These are phyloP conservation scores for Chaetoceros muelleri DNA, from an alignment of 108 stramenopile species.

Conservation along the genomic window DNA sequence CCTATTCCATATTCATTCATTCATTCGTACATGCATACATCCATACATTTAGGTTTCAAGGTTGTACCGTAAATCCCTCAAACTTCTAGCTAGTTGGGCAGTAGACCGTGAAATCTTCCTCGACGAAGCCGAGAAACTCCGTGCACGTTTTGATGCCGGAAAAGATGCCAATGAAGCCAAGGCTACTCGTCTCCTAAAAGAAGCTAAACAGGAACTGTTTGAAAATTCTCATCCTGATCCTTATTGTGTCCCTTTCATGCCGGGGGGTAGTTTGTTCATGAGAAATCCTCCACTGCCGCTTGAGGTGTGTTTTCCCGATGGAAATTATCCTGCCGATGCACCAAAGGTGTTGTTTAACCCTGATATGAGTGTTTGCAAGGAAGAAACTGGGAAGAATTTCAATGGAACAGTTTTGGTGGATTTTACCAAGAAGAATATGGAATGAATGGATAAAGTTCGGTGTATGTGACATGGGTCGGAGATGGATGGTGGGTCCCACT, in stretches of 20 bases:
- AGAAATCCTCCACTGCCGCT: slow-evolving; percentile 91
- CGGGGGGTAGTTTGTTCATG: slow-evolving; percentile 96
- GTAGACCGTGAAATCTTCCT: slow-evolving; percentile 85
- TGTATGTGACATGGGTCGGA: background rate
- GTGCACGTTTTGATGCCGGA: slow-evolving; percentile 74
- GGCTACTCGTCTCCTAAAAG: slow-evolving; percentile 60
- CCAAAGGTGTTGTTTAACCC: slow-evolving; percentile 73
- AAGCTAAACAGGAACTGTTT: slow-evolving; percentile 68
- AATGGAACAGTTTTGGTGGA: slow-evolving; percentile 79
- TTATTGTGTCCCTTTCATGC: slow-evolving; percentile 90
- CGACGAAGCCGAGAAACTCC: slow-evolving; percentile 68
- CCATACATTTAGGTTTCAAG: slow-evolving; percentile 46
- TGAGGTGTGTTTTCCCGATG: slow-evolving; percentile 89
- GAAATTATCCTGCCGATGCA: slow-evolving; percentile 73
- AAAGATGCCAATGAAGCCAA: slow-evolving; percentile 50
- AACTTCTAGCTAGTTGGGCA: slow-evolving; percentile 71
- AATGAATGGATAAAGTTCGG: slow-evolving; percentile 22
- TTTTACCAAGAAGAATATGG: slow-evolving; percentile 89
- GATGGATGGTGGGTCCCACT: too few species aligned
- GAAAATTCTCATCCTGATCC: slow-evolving; percentile 81
- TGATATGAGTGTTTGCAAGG: slow-evolving; percentile 70
- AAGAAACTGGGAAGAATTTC: slow-evolving; percentile 64
- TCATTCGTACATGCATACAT: background rate
- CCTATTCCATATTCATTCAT: background rate
- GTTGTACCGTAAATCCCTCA: slow-evolving; percentile 71